Base-by-base conservation (phyloP, 352 stramenopile genomes). In the Globisporangium acanthophoron region DNA sequence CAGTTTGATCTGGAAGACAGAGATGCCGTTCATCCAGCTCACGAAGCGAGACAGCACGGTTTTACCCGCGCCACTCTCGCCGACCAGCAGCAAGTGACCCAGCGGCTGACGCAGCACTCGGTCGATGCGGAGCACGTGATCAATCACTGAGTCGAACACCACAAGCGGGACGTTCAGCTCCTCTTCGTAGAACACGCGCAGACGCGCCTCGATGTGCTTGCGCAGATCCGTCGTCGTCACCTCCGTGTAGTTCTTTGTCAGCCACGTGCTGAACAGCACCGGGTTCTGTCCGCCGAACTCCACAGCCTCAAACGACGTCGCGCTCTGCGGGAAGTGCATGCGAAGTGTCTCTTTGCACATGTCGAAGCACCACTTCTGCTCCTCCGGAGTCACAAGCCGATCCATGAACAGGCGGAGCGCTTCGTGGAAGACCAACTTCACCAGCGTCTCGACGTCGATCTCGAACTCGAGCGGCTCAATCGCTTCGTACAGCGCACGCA, bases 1-100 rank as follows among this genome's bases (percentile, higher is more conserved):
- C 3, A 98, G 84, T 67, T 99, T 99, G 76, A 99, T 99, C 71
- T 99, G 96, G 76, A 99, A 99, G n/a, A 99, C 97, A 20, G 86
- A 96, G 61, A 99, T 96, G 21, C 97, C 98, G 60, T 99, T 99
- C 96, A 99, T 99, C 98, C 98, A 99, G 46, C 96, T 98, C 49
- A 99, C 97, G 72, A 99, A 99, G 45, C 97, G 97, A 21, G 94
- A 99, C 3, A 99, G 74, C 37, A 99, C 96, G 29, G 97, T 99
- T 75, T 99, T 99, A 53, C 98, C 98, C 13, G 96, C 96, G 24
- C 97, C 98, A 48, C 91, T 98, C 72, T 99, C 97, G 55, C 98
- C 98, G 35, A 99, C 97, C 27, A 99, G 74, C 15, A 99, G 76
- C 56, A 99, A 73, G 68, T 99, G 98, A 0, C 98, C 97, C 76